phyloP scores from a whole-genome alignment of 2,329 filamentous ascomycete genomes.

The Fusarium vanettenii region DNA sequence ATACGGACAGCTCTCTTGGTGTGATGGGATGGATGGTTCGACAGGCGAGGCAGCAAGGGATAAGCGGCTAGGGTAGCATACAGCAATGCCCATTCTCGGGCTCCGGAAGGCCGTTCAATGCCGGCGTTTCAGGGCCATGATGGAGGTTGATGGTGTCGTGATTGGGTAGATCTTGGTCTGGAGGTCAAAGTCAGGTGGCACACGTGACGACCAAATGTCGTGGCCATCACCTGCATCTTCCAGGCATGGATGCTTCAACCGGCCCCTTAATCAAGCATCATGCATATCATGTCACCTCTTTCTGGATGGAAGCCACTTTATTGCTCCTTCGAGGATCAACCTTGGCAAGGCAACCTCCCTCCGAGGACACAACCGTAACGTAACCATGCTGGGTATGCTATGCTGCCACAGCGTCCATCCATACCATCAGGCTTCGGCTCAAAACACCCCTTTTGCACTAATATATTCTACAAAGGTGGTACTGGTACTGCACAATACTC shows the following conservation, averaged over 20 bases:
- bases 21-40: slow-evolving; percentile 22
- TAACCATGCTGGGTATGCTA: too few species aligned
- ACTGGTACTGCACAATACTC: slow-evolving; percentile 34
- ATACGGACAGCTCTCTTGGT: slow-evolving; percentile 25
- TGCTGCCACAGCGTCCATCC: neutral
- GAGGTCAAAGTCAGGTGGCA: neutral
- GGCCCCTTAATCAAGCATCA: neutral
- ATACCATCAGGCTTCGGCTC: neutral
- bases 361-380: neutral
- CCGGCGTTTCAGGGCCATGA: neutral
- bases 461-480: slow-evolving; percentile 38
- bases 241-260: neutral
- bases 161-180: neutral
- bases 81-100: neutral
- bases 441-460: slow-evolving; percentile 14
- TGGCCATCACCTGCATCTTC: neutral
- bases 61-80: slow-evolving; percentile 17
- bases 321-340: neutral
- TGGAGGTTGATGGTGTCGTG: neutral
- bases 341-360: slow-evolving; percentile 1
- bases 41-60: slow-evolving; percentile 5
- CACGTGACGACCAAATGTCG: slow-evolving; percentile 27
- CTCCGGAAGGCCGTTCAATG: neutral
- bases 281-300: neutral
- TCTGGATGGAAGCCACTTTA: neutral